Percentiles rank a stretch among this genome's conserved stretches.
phyloP scores from a whole-genome alignment of 2,329 filamentous ascomycete species.

The Elsinoe batatas region DNA sequence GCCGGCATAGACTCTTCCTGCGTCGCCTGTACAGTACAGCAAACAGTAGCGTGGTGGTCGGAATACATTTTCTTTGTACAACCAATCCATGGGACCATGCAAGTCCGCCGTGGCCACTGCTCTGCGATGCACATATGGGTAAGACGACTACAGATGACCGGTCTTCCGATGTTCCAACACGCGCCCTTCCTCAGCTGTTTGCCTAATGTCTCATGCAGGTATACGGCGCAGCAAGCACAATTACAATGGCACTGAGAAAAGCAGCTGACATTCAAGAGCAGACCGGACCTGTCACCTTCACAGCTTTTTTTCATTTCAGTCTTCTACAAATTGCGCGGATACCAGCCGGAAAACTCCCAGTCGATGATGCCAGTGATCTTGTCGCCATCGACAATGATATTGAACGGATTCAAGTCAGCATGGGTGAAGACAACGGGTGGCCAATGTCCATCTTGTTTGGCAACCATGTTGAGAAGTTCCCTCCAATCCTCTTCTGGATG shows the following conservation, averaged over 20 bases:
- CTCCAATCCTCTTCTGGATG: no score
- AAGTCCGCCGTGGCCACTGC: no score
- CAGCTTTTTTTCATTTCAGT: no score
- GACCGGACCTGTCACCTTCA: no score
- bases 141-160: no score
- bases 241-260: no score
- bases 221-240: no score
- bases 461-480: neutral
- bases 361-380: conserved; percentile 38
- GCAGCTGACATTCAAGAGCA: no score
- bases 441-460: conserved; percentile 8
- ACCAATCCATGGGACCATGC: neutral
- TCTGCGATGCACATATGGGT: no score
- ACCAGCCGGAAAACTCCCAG: conserved; percentile 42
- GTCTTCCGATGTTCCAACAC: no score
- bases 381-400: conserved; percentile 35
- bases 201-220: no score
- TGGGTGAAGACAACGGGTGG: conserved; percentile 36
- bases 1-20: conserved; percentile 12
- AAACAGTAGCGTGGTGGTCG: conserved; percentile 8
- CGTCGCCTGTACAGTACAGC: conserved; percentile 13
- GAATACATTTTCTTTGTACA: conserved; percentile 8
- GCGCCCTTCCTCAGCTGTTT: no score
- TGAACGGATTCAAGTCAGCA: conserved; percentile 39
- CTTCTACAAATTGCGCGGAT: conserved; percentile 22